phyloP scores from a whole-genome alignment of 192 early-diverging fungal species.

The Backusella mclennaniae region DNA sequence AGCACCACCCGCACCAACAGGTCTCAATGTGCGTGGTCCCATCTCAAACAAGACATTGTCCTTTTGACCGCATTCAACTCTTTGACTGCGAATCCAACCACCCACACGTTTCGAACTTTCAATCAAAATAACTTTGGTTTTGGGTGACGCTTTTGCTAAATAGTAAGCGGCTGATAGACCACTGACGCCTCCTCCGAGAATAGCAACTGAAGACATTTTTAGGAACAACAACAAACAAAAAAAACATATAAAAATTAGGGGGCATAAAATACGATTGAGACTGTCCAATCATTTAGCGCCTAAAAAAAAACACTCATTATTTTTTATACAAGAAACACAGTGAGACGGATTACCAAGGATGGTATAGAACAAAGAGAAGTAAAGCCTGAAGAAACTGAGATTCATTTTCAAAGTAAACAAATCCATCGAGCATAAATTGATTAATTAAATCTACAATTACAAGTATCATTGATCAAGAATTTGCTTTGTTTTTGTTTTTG shows the following conservation, averaged over 20 bases:
- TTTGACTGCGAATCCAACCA: conserved; percentile 84
- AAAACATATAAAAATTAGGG: not conserved
- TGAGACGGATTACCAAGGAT: too few relatives aligned
- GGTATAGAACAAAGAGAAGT: not conserved
- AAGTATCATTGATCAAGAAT: not conserved
- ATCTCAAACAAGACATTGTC: conserved; percentile 62
- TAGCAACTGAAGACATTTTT: conserved; percentile 41
- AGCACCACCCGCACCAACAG: conserved; percentile 64
- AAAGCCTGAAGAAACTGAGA: not conserved
- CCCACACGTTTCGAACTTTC: conserved; percentile 71
- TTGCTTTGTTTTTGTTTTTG: not conserved
- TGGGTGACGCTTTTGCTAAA: conserved; percentile 49
- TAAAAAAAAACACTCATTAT: not conserved
- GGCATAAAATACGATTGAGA: not conserved
- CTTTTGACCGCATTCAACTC: conserved; percentile 36
- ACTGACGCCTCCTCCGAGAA: conserved; percentile 93
- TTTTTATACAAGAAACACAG: too few relatives aligned
- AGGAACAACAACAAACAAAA: not conserved
- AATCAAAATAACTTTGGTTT: conserved; percentile 65
- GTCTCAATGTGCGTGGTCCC: conserved; percentile 84
- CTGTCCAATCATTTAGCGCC: not conserved
- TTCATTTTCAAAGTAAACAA: conserved; percentile 1
- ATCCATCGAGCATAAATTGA: not conserved
- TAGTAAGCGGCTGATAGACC: conserved; percentile 86
- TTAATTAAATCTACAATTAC: not conserved